These are phyloP conservation scores for Clavispora carvajalis DNA, from an alignment of 805 yeast species.

Conservation along the genomic window DNA sequence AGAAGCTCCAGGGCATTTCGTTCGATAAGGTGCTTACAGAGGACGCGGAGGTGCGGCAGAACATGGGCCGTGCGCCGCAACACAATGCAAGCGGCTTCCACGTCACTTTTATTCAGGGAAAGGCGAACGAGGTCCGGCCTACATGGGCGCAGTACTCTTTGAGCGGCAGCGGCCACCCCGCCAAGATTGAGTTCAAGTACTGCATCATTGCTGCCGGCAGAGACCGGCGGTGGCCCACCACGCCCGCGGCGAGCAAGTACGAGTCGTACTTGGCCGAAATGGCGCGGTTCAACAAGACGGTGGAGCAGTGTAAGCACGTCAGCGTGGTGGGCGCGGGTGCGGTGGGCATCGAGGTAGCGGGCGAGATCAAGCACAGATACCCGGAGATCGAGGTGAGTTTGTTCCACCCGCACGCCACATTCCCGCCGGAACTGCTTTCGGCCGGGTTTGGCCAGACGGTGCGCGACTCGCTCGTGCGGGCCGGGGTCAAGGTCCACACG, in stretches of 20 bases:
- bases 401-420: slow-evolving; percentile 31
- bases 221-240: slow-evolving; percentile 49
- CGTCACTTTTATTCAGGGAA: slow-evolving; percentile 31
- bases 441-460: slow-evolving; percentile 24
- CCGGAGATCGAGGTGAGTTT: slow-evolving; percentile 33
- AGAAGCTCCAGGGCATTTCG: slow-evolving; percentile 22
- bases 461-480: slow-evolving; percentile 21
- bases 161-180: slow-evolving; percentile 7
- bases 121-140: slow-evolving; percentile 22
- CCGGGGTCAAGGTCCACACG: slow-evolving; percentile 25
- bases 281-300: slow-evolving; percentile 24
- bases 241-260: slow-evolving; percentile 39
- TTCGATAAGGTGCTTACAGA: slow-evolving; percentile 25
- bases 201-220: slow-evolving; percentile 46
- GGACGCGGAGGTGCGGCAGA: slow-evolving; percentile 15
- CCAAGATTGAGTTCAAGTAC: slow-evolving; percentile 37
- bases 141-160: slow-evolving; percentile 24
- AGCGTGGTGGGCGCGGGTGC: slow-evolving; percentile 52
- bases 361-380: slow-evolving; percentile 38
- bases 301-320: slow-evolving; percentile 27
- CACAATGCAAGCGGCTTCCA: slow-evolving; percentile 10
- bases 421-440: slow-evolving; percentile 36
- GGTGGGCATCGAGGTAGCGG: slow-evolving; percentile 47
- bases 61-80: slow-evolving; percentile 6
- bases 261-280: slow-evolving; percentile 41